Base-by-base conservation (phyloP, 345 rosid genomes). In the Hibiscus tridactylites region DNA sequence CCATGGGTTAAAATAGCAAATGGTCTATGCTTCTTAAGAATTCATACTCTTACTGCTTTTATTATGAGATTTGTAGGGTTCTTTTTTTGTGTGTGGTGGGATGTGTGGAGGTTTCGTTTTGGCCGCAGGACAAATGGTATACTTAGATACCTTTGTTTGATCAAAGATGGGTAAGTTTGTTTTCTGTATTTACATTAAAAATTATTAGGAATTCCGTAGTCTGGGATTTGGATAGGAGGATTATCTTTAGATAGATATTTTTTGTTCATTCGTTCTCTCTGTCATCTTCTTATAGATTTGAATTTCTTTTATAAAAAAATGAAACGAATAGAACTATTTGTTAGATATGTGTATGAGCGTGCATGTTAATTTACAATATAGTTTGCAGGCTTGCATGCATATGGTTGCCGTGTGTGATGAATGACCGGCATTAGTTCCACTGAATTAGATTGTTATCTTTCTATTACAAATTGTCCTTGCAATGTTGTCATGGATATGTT, bases 1-100 rank as follows among this genome's bases (percentile, higher is more conserved):
- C 13, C 39, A 72, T 46, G 61, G 50, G 37, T 69, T 37, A 26
- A 31, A 57, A 69, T 72, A 26, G 68, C 16, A 56, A 68, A 71
- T 58, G 65, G 13, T 73, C 35, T 19, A 46, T 72, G 53, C 57
- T 75, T 63, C n/a, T 16, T 50, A 16, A 17, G 61, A 47, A 70
- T 37, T 65, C 35, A 2, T 44, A 2, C 13, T 2, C 47, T 44
- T 44, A 2, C 56, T 37, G 28, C 6, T 35, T 62, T 33, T 17
- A 3, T 37, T 37, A 8, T 35, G 37, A 3, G 16, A 42, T 15
- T 61, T 61, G 21, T 42, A 42, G 46, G 11, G 46, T 3, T 39
- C 3, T 44, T 44, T 44, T 10, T 44, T 1, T 39, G 10, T 39
- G 44, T 39, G 44, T 39, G 44, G 2, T 39, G 10, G 10, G 47